A percentile compares a stretch with the other conserved stretches of the same genome.
These are phyloP conservation scores for Oropetium thomaeum DNA, from an alignment of 176 grass and related monocot genomes.

Conservation along the genomic window DNA sequence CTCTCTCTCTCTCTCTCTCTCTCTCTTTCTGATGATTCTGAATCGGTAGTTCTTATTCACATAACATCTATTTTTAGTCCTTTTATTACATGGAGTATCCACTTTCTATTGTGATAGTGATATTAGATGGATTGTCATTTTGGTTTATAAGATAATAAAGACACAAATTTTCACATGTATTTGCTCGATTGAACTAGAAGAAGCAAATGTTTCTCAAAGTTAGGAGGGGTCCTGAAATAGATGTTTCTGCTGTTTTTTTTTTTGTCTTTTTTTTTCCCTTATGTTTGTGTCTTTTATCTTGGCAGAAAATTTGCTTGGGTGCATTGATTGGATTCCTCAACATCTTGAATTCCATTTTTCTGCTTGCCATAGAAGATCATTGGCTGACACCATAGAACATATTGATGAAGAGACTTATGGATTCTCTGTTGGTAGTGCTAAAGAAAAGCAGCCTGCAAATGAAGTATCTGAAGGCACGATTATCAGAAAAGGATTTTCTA, in stretches of 20 bases:
- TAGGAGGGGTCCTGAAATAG: neutral
- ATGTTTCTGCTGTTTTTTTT: neutral
- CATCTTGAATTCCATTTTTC: slow-evolving; percentile 20
- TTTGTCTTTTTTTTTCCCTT: neutral
- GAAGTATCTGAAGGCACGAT: slow-evolving; percentile 7
- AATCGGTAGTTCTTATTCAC: neutral
- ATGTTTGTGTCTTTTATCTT: slow-evolving; percentile 16
- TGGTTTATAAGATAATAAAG: neutral
- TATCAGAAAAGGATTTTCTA: slow-evolving; percentile 12
- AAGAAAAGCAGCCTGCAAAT: slow-evolving; percentile 18
- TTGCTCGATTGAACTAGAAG: neutral
- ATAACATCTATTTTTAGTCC: neutral
- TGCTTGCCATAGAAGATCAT: slow-evolving; percentile 21
- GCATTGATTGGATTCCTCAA: slow-evolving; percentile 43
- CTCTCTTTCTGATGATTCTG: neutral
- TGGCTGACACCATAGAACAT: slow-evolving; percentile 8
- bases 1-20: no score
- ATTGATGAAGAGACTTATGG: neutral
- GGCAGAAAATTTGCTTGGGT: slow-evolving; percentile 41
- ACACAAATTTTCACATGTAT: neutral
- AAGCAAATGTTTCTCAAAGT: neutral
- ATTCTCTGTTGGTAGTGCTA: slow-evolving; percentile 11
- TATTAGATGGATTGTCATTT: neutral
- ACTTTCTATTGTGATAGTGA: no score
- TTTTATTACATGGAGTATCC: neutral